A percentile compares a stretch with the other conserved stretches of the same genome.
These are phyloP conservation scores for Suhomyces xylopsoci DNA, from an alignment of 805 yeast genomes.

Conservation along the genomic window DNA sequence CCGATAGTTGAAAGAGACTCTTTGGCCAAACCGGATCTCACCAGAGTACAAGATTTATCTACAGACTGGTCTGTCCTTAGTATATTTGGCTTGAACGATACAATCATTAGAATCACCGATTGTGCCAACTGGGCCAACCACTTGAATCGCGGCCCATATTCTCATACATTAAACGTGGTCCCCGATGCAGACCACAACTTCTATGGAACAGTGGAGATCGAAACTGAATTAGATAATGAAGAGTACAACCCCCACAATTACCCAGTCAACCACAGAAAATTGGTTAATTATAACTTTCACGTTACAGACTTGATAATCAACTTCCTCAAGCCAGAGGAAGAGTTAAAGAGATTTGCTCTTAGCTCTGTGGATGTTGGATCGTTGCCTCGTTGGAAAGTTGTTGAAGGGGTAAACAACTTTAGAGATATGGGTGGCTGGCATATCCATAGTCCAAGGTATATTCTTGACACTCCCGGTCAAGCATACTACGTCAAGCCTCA, in stretches of 20 bases:
- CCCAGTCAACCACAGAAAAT: constrained; percentile 44
- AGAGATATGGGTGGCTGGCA: constrained; percentile 81
- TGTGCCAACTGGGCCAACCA: constrained; percentile 55
- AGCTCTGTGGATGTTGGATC: constrained; percentile 32
- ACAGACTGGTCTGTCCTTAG: constrained; percentile 54
- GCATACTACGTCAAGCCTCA: constrained; percentile 50
- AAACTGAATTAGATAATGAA: constrained; percentile 29
- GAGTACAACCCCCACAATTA: constrained; percentile 34
- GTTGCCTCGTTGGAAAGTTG: constrained; percentile 54
- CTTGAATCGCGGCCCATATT: constrained; percentile 49
- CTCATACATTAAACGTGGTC: constrained; percentile 53
- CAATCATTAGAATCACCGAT: constrained; percentile 63
- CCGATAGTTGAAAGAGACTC: constrained; percentile 51
- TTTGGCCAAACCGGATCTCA: constrained; percentile 48
- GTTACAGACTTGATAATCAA: constrained; percentile 50
- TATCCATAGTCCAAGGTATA: constrained; percentile 30
- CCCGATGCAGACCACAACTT: constrained; percentile 80
- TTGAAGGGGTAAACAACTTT: constrained; percentile 70
- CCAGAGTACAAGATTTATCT: constrained; percentile 39
- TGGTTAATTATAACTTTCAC: constrained; percentile 55
- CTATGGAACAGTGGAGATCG: constrained; percentile 48
- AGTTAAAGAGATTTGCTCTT: constrained; percentile 50
- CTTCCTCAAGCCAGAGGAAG: constrained; percentile 48
- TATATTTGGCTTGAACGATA: constrained; percentile 69
- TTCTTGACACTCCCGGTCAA: constrained; percentile 1